These are phyloP conservation scores for Bolboschoenoplectus hybrid DNA, from an alignment of 202 grass and related monocot species.

Conservation along the genomic window DNA sequence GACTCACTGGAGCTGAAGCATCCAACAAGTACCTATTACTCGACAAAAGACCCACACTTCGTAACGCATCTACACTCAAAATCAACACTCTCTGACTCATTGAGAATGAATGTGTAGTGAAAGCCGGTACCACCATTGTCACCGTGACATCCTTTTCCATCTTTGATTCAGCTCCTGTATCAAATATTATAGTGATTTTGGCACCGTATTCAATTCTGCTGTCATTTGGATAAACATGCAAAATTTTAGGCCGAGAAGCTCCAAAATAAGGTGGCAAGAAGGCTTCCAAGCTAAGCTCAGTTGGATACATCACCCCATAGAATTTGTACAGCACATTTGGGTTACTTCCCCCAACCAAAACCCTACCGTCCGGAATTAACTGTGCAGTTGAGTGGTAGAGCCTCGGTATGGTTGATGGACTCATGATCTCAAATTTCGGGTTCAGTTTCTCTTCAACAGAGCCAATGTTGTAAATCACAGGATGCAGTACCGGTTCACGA, in stretches of 20 bases:
- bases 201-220: slow-evolving; percentile 5
- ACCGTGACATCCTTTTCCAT: slow-evolving; percentile 22
- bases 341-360: slow-evolving; percentile 51
- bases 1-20: slow-evolving; percentile 34
- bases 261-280: slow-evolving; percentile 43
- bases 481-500: slow-evolving; percentile 49
- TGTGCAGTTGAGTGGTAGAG: slow-evolving; percentile 45
- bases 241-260: not conserved
- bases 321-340: slow-evolving; percentile 41
- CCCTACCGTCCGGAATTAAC: slow-evolving; percentile 43
- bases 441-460: not conserved
- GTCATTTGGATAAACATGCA: not conserved
- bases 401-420: slow-evolving; percentile 19
- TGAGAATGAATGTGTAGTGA: slow-evolving; percentile 51
- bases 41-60: not conserved
- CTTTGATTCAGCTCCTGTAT: not conserved
- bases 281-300: slow-evolving; percentile 49
- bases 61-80: slow-evolving; percentile 41
- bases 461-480: slow-evolving; percentile 50
- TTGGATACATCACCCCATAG: slow-evolving; percentile 43
- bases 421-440: slow-evolving; percentile 38
- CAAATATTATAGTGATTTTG: slow-evolving; percentile 36
- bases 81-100: slow-evolving; percentile 55
- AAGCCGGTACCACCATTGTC: slow-evolving; percentile 45
- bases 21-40: slow-evolving; percentile 41